Evolutionary conservation across 305 asterid genomes (phyloP), one percentile per base, ranked within the genome.

Genomic region (Fraxinus latifolia): DNA sequence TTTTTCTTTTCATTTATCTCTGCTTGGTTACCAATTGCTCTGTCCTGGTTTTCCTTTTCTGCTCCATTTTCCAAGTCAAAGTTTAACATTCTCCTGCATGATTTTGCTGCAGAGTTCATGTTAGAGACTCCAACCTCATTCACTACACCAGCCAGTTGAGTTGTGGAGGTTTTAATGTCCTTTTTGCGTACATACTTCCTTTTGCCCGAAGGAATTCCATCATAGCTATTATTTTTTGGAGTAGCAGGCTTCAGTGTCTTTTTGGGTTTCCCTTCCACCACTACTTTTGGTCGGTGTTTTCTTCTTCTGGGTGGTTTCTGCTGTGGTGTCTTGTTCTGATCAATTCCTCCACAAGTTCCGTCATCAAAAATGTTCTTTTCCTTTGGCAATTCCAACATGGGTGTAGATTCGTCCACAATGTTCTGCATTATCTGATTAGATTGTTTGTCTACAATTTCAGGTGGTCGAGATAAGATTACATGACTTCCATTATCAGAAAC

Each of bases 251-350:
- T 94, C 2, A 92, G 93, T 25, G 88, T 80, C 85, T 88, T 87
- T 84, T 89, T 95, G 81, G 91, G 87, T 87, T 95, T 89, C 84
- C 93, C 92, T 91, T 94, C 98, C 67, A 82, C 86, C 6, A 95
- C 87, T 39, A 95, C 99, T 87, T 95, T 95, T 1, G 99, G 98
- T 74, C 96, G 85, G 87, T 92, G 96, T 86, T 95, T 94, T 80
- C 87, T 89, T 85, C 97, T 91, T 85, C 83, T 95, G 70, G 93
- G 93, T 62, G 93, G 62, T 83, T 88, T 93, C 47, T 76, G 90
- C 79, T 82, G 89, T 70, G 97, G 98, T 14, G 98, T 93, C 87
- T 89, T 87, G 91, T 89, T 93, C 74, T 88, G 88, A 85, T 93
- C 96, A 77, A 93, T 90, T 19, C 88, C 97, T 79, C 39, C 85